Percentiles rank a stretch among this genome's conserved stretches.
phyloP scores from a whole-genome alignment of 805 yeast genomes.

The Wickerhamiella kazuoi region DNA sequence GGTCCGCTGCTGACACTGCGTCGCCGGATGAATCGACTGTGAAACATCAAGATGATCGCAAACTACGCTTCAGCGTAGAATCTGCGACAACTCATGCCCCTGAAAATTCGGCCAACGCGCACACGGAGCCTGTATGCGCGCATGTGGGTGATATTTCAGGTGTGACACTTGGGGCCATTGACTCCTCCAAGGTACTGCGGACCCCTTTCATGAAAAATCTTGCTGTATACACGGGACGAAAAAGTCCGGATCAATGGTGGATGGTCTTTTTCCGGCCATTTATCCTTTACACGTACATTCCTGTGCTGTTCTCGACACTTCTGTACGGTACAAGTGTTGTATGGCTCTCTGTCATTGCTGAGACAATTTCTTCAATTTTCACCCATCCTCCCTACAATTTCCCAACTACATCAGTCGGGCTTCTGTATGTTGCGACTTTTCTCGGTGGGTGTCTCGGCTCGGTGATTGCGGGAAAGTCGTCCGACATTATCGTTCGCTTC shows the following conservation, averaged over 20 bases:
- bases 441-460: conserved; percentile 43
- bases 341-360: conserved; percentile 46
- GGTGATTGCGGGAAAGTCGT: conserved; percentile 31
- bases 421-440: conserved; percentile 38
- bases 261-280: conserved; percentile 40
- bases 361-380: conserved; percentile 35
- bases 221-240: conserved; percentile 32
- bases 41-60: background rate
- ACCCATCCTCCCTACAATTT: conserved; percentile 29
- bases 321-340: conserved; percentile 41
- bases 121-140: background rate
- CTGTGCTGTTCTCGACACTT: conserved; percentile 33
- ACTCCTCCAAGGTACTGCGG: conserved; percentile 1
- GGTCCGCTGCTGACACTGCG: no score
- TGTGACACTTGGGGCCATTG: background rate
- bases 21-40: background rate
- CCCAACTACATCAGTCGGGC: conserved; percentile 30
- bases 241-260: conserved; percentile 34
- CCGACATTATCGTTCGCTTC: conserved; percentile 31
- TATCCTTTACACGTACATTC: conserved; percentile 31
- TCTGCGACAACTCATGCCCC: background rate
- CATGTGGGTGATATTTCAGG: background rate
- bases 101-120: background rate
- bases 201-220: conserved; percentile 22
- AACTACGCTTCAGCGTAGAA: background rate